Evolutionary conservation across 2,329 filamentous ascomycete genomes (phyloP), one percentile per base, ranked within the genome.

Genomic region (Arthroderma sp.): DNA sequence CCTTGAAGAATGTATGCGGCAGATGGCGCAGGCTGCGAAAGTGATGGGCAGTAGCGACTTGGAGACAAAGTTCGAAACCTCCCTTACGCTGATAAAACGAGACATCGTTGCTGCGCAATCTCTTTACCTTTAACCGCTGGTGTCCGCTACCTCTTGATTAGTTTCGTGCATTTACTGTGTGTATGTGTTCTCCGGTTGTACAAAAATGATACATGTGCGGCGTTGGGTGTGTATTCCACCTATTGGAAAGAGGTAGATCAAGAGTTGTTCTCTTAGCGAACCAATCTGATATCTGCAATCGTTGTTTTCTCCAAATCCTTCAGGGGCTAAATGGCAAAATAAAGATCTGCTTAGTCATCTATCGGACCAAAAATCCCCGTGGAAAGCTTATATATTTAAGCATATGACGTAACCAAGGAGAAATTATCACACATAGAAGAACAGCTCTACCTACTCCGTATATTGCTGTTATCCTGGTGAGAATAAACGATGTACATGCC

Each of bases 31-130:
- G 74, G 93, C 91, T 23, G 83, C 88, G 63, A 97, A 96, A 76
- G 91, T 96, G 61, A 98, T 98, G 93, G 93, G 93, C 66, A 96
- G 87, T 70, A 89, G 95, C 60, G 93, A 97, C 66, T 77, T 98
- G 58, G 87, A 91, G 67, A 81, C 85, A 69, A 96, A 95, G 75
- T 98, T 98, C 68, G 91, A 95, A 67, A 81, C 84, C 64, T 86
- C 88, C 61, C 76, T 98, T 64, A 79, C 80, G 59, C 93, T 94
- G 80, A 87, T 97, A 56, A 82, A 88, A 71, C 81, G 93, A 67
- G 93, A 97, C 70, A 91, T 98, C 70, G 91, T 98, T 59, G 90
- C 91, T 23, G 89, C 91, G 52, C 91, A 96, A 76, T 94, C 87
- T 66, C 76, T 97, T 72, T 97, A 96, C 70, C 78, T 96, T 70